A percentile compares a stretch with the other conserved stretches of the same genome.
phyloP scores from a whole-genome alignment of 164 flowering plant species.

The Vitis rotundifolia region DNA sequence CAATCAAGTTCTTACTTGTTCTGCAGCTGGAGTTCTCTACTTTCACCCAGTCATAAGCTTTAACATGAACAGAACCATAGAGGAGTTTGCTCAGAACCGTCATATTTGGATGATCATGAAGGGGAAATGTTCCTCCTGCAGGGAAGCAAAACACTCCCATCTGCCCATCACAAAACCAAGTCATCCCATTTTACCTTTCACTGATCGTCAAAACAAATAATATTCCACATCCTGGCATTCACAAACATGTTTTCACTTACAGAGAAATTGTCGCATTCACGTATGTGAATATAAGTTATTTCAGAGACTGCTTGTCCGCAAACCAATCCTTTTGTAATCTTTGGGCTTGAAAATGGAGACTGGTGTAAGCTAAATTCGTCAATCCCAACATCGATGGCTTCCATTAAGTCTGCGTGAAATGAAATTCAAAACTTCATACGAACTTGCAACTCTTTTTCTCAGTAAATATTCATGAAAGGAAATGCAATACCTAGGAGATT shows the following conservation, averaged over 20 bases:
- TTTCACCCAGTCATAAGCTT: conserved; percentile 50
- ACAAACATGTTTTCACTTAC: conserved; percentile 22
- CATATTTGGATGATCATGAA: conserved; percentile 57
- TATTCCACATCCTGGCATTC: too few relatives aligned
- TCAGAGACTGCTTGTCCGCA: conserved; percentile 19
- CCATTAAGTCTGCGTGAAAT: conserved; percentile 22
- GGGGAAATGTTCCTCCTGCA: conserved; percentile 30
- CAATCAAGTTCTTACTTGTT: conserved; percentile 13
- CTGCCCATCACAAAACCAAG: conserved; percentile 18
- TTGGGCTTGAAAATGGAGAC: conserved; percentile 12
- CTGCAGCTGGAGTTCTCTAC: conserved; percentile 8
- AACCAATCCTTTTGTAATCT: conserved; percentile 8
- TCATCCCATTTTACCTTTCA: neutral
- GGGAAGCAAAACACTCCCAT: conserved; percentile 48
- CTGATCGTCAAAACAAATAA: too few relatives aligned
- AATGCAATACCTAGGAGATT: conserved; percentile 22
- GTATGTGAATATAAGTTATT: conserved; percentile 38
- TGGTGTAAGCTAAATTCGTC: conserved; percentile 22
- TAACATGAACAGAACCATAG: conserved; percentile 37
- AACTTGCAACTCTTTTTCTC: neutral
- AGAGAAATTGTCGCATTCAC: conserved; percentile 33
- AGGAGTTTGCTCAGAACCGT: conserved; percentile 51
- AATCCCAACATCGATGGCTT: conserved; percentile 36
- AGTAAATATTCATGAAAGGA: neutral
- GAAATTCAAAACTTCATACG: neutral